These are phyloP conservation scores for Coccomyxa subellipsoidea DNA, from an alignment of 163 green algal species.

Conservation along the genomic window DNA sequence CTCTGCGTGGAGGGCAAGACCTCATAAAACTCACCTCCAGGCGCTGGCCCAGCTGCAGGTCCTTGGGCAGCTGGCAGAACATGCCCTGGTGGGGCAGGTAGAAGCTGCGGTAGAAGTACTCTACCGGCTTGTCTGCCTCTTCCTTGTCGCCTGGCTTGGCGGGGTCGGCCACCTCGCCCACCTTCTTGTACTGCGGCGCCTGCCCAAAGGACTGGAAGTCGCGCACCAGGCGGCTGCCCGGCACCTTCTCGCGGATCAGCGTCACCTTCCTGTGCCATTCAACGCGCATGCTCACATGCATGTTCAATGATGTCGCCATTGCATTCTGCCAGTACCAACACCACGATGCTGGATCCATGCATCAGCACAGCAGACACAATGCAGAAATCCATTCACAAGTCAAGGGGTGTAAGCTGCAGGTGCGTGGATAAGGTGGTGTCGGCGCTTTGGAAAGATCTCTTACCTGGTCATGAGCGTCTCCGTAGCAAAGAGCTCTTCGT, in stretches of 20 bases:
- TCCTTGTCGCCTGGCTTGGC: neutral
- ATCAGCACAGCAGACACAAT: no score
- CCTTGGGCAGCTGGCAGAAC: constrained; percentile 71
- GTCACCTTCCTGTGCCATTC: constrained; percentile 24
- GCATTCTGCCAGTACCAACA: neutral
- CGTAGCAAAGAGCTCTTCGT: constrained; percentile 86
- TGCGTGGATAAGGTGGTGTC: no score
- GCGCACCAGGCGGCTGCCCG: neutral
- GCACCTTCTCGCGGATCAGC: constrained; percentile 12
- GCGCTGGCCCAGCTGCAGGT: constrained; percentile 49
- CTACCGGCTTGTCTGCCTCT: constrained; percentile 28
- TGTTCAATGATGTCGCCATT: neutral
- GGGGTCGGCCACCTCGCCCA: neutral
- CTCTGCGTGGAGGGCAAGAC: no score
- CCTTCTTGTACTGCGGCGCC: neutral
- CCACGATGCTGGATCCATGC: no score
- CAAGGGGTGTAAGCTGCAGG: no score
- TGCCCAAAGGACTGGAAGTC: neutral
- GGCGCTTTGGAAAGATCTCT: no score
- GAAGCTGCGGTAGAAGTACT: constrained; percentile 74
- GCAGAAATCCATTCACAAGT: no score
- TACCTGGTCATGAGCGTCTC: constrained; percentile 33
- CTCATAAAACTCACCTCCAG: no score
- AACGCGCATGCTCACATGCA: neutral
- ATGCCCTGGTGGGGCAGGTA: constrained; percentile 84